Conservation (phyloP, 352 stramenopile genomes). For the Phytophthora uliginosa region DNA sequence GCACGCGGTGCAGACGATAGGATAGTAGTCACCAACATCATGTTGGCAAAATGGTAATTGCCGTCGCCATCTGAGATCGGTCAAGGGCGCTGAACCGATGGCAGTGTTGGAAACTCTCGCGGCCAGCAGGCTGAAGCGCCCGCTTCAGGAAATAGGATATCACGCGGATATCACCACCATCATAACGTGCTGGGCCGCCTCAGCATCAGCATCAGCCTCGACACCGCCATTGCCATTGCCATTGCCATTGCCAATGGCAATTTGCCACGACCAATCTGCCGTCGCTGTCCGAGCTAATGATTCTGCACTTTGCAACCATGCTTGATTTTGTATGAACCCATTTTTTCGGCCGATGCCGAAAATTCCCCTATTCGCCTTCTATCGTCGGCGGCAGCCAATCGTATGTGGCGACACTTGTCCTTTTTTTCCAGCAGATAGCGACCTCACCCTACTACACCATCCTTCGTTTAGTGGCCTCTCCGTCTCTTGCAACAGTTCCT, state of each 20-base stretch:
- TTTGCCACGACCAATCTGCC: neutral
- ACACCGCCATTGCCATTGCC: neutral
- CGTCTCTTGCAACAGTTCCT: too few species aligned
- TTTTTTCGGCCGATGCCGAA: slow-evolving; percentile 1
- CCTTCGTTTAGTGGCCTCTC: neutral
- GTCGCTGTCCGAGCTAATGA: neutral
- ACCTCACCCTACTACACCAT: neutral
- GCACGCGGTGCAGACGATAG: too few species aligned
- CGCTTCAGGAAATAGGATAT: neutral
- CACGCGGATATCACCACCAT: neutral
- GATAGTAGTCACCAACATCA: neutral
- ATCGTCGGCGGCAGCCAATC: neutral
- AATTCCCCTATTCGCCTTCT: neutral
- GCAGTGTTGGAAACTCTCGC: neutral
- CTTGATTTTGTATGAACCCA: slow-evolving; percentile 21
- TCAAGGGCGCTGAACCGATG: neutral
- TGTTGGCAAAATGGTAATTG: neutral
- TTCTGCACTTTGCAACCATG: neutral
- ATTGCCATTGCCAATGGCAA: neutral
- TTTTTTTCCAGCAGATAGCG: neutral
- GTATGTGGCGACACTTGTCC: neutral
- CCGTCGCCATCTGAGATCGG: neutral
- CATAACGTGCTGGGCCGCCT: neutral
- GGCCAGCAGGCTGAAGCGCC: neutral
- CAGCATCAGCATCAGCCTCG: neutral